Percentiles rank a stretch among this genome's conserved stretches.
Evolutionary conservation across 1,139 yeast species (phyloP).

Genomic region (Hyphopichia fennica): DNA sequence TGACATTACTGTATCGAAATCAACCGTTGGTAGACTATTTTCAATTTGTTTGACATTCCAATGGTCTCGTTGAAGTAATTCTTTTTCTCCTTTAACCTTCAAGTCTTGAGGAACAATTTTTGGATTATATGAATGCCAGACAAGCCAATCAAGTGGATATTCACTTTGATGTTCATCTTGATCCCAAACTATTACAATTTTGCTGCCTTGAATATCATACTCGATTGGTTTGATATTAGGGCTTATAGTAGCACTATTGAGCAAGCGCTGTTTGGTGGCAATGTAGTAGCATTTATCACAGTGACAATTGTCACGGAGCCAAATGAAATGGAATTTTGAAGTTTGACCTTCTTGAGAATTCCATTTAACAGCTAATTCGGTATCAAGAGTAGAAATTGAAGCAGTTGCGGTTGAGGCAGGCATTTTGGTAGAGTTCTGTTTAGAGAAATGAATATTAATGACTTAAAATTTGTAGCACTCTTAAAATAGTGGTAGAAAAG

Average conservation of each 20-base stretch:
- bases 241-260: slow-evolving; percentile 58
- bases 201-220: slow-evolving; percentile 14
- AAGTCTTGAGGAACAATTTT: slow-evolving; percentile 31
- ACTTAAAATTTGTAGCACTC: no score
- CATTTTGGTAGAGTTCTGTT: neutral
- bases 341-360: neutral
- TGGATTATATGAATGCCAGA: slow-evolving; percentile 60
- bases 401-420: neutral
- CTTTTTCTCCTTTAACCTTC: slow-evolving; percentile 29
- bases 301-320: slow-evolving; percentile 74
- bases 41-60: slow-evolving; percentile 56
- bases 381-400: neutral
- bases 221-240: slow-evolving; percentile 42
- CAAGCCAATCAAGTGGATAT: slow-evolving; percentile 54
- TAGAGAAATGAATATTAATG: neutral
- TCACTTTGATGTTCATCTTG: slow-evolving; percentile 50
- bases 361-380: neutral
- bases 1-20: slow-evolving; percentile 47
- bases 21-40: slow-evolving; percentile 51
- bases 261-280: slow-evolving; percentile 62
- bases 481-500: neutral
- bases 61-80: slow-evolving; percentile 26
- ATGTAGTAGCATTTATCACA: slow-evolving; percentile 61
- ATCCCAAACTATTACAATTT: slow-evolving; percentile 43
- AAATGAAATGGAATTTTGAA: slow-evolving; percentile 48